Base-by-base conservation (phyloP, 2,329 filamentous ascomycete species). In the Lasiodiplodia hormozganensis region DNA sequence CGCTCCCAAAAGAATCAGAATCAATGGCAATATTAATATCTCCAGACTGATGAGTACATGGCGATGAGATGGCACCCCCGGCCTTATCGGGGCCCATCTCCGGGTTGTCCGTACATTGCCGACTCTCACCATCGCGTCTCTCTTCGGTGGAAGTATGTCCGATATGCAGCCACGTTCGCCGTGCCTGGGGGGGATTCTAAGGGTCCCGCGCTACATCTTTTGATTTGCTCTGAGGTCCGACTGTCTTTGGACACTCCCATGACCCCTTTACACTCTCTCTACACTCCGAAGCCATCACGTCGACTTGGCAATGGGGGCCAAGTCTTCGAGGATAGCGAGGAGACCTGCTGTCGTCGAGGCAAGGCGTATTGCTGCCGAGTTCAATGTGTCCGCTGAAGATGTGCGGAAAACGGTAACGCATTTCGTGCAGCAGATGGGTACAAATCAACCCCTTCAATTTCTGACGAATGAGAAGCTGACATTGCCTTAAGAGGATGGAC, bases 371-470 rank as follows among this genome's bases (percentile, higher is more conserved):
- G 65, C 65, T 12, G 54, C 65, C 6, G 54, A 67, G n/a, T 67
- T 67, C 49, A 54, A 60, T 3, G 21, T 67, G 21, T 54, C 53
- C 12, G 40, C 54, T 28, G 65, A 67, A 52, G 43, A 52, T 60
- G 65, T 58, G 21, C 31, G 54, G 47, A 67, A 51, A 40, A 58
- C 43, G 2, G 54, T 52, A 12, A 49, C 38, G 54, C 53, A 67
- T n/a, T 67, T 67, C 47, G 65, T 67, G 54, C 28, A 40, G 14
- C 54, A 60, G 25, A 58, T 67, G 40, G 53, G 65, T 67, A 67
- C 7, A 58, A 14, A 21, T 38, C 47, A 4, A 23, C 40, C 53
- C 7, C 23, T 18, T 34, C 16, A 8, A 43, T 25, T 14, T 21
- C 18, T 28, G 31, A 3, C 6, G 21, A 47, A 23, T 38, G 28